These are phyloP conservation scores for Incumbomyces delicatus DNA, from an alignment of 2,329 filamentous ascomycete species.

Conservation along the genomic window DNA sequence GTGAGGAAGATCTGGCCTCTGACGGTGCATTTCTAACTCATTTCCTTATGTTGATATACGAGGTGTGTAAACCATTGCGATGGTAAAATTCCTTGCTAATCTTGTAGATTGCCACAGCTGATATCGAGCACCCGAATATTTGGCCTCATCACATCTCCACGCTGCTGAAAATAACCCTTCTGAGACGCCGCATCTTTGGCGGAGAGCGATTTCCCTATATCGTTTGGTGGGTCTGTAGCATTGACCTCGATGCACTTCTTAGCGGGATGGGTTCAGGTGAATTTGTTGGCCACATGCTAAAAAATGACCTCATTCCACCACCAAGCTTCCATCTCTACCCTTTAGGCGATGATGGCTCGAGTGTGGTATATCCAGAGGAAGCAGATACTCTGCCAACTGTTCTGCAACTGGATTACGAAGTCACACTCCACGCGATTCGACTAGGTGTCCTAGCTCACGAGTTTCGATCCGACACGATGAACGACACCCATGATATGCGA, in stretches of 20 bases:
- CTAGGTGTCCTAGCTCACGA: slow-evolving; percentile 35
- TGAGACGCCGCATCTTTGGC: slow-evolving; percentile 37
- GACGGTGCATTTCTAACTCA: slow-evolving; percentile 49
- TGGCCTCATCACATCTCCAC: slow-evolving; percentile 48
- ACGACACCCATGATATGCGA: slow-evolving; percentile 11
- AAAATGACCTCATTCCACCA: slow-evolving; percentile 39
- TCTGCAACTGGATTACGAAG: slow-evolving; percentile 37
- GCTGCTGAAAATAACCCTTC: slow-evolving; percentile 39
- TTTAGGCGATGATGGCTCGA: slow-evolving; percentile 26
- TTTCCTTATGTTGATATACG: slow-evolving; percentile 48
- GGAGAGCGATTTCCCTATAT: slow-evolving; percentile 42
- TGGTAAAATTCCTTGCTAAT: neutral
- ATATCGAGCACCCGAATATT: slow-evolving; percentile 38
- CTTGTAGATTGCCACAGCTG: slow-evolving; percentile 36
- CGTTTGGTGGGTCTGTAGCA: slow-evolving; percentile 44
- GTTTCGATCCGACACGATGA: slow-evolving; percentile 29
- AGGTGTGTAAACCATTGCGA: slow-evolving; percentile 31
- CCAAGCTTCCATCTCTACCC: slow-evolving; percentile 30
- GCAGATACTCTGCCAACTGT: slow-evolving; percentile 30
- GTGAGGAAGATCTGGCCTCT: slow-evolving; percentile 42
- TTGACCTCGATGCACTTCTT: slow-evolving; percentile 48
- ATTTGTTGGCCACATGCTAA: slow-evolving; percentile 39
- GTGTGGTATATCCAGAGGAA: slow-evolving; percentile 29
- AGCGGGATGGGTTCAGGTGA: slow-evolving; percentile 43
- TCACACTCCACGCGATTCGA: slow-evolving; percentile 35